A percentile compares a stretch with the other conserved stretches of the same genome.
Conservation (phyloP, 1,139 yeast genomes). For the Ashbya aceris region DNA sequence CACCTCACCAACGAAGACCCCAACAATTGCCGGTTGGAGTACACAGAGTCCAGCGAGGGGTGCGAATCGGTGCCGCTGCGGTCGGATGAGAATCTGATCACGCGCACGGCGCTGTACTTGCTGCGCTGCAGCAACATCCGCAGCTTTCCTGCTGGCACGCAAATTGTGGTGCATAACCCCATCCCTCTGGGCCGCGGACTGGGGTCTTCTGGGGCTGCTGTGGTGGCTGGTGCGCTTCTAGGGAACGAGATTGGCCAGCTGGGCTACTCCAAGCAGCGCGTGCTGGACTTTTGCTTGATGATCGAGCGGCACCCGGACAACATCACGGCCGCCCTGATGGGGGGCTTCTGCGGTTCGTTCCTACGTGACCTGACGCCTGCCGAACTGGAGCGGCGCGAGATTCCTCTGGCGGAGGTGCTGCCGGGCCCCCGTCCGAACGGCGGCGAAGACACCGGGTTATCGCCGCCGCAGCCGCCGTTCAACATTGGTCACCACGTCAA, state of each 20-base stretch:
- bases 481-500: conserved; percentile 84
- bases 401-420: conserved; percentile 75
- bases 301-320: conserved; percentile 98
- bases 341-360: conserved; percentile 95
- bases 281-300: conserved; percentile 91
- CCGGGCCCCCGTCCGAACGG: conserved; percentile 56
- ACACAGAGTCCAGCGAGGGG: conserved; percentile 65
- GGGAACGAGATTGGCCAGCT: conserved; percentile 79
- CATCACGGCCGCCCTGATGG: conserved; percentile 98
- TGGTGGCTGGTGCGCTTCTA: conserved; percentile 90
- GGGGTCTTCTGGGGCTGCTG: conserved; percentile 98
- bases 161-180: conserved; percentile 72
- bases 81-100: conserved; percentile 73
- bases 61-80: conserved; percentile 67
- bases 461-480: conserved; percentile 76
- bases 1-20: conserved; percentile 47
- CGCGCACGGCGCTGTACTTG: conserved; percentile 87
- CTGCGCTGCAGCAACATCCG: conserved; percentile 70
- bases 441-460: conserved; percentile 52
- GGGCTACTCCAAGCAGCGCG: conserved; percentile 62
- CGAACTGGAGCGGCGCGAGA: conserved; percentile 65
- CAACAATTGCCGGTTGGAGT: conserved; percentile 58
- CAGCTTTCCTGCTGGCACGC: conserved; percentile 78
- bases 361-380: conserved; percentile 66
- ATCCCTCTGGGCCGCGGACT: conserved; percentile 94